Percentiles rank a stretch among this genome's conserved stretches.
phyloP scores from a whole-genome alignment of 352 stramenopile genomes.

The Globisporangium cederbergense region DNA sequence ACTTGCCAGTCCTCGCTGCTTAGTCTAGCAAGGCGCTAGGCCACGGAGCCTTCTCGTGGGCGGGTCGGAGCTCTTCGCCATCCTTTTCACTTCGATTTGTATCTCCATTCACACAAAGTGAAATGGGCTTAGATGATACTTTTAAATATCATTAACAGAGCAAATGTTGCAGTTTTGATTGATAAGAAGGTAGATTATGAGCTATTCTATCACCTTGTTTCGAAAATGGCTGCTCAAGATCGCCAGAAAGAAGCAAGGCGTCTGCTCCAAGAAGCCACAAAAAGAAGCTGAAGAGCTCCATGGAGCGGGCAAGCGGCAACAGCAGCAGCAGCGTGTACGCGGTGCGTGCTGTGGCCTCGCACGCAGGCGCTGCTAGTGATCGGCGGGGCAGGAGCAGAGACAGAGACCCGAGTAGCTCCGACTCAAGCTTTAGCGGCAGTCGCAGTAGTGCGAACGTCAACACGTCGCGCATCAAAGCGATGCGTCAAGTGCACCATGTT shows the following conservation, averaged over 20 bases:
- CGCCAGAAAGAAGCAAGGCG: slow-evolving; percentile 1
- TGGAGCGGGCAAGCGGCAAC: background rate
- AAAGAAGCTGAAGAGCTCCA: background rate
- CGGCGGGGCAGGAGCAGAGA: background rate
- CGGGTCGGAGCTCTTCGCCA: slow-evolving; percentile 5
- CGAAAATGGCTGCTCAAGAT: slow-evolving; percentile 14
- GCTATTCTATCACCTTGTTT: slow-evolving; percentile 3
- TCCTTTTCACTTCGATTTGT: background rate
- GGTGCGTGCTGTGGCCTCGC: background rate
- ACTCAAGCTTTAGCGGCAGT: slow-evolving; percentile 15
- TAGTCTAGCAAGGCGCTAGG: background rate
- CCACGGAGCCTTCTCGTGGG: background rate
- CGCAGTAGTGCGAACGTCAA: slow-evolving; percentile 21
- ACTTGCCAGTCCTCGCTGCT: background rate
- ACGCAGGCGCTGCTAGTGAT: background rate
- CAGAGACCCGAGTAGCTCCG: slow-evolving; percentile 5
- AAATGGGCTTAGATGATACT: no score
- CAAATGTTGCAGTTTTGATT: background rate
- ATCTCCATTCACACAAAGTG: background rate
- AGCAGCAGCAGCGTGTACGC: background rate
- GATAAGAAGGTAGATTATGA: background rate
- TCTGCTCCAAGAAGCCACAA: background rate
- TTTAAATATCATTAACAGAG: background rate
- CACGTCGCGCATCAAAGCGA: slow-evolving; percentile 12
- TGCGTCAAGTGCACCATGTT: background rate